Percentiles rank a stretch among this genome's conserved stretches.
Conservation (phyloP, 2,329 filamentous ascomycete genomes). For the Fusarium papillatum region DNA sequence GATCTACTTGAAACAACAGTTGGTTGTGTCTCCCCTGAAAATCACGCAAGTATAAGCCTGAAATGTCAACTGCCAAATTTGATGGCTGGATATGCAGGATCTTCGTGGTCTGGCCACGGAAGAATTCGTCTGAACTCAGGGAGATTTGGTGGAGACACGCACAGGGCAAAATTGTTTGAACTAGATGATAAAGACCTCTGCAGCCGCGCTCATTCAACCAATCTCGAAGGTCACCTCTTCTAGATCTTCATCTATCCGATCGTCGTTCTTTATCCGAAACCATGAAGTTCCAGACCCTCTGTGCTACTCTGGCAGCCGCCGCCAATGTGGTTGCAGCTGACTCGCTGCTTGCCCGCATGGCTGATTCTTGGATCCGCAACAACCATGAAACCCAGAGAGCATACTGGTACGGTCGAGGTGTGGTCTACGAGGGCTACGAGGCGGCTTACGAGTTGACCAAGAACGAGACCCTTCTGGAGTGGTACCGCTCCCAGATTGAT, state of each 20-base stretch:
- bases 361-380: slow-evolving; percentile 40
- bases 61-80: not conserved
- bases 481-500: slow-evolving; percentile 61
- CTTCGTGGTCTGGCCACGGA: not conserved
- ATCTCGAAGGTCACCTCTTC: not conserved
- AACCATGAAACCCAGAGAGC: slow-evolving; percentile 35
- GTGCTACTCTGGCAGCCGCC: slow-evolving; percentile 29
- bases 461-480: slow-evolving; percentile 58
- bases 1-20: slow-evolving; percentile 11
- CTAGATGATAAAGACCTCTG: not conserved
- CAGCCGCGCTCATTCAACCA: slow-evolving; percentile 4
- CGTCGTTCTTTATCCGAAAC: not conserved
- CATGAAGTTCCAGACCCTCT: slow-evolving; percentile 40
- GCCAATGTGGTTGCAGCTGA: slow-evolving; percentile 31
- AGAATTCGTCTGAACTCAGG: not conserved
- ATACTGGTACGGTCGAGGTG: slow-evolving; percentile 39
- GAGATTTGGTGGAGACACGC: not conserved
- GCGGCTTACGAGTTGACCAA: slow-evolving; percentile 53
- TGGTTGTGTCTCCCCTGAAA: not conserved
- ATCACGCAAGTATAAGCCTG: not conserved
- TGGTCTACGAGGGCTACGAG: slow-evolving; percentile 38
- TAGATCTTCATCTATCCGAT: not conserved
- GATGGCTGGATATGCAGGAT: slow-evolving; percentile 14
- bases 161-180: not conserved
- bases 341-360: slow-evolving; percentile 27